A percentile compares a stretch with the other conserved stretches of the same genome.
Evolutionary conservation across 202 grass and related monocot species (phyloP).

Genomic region (Digitaria exilis): DNA sequence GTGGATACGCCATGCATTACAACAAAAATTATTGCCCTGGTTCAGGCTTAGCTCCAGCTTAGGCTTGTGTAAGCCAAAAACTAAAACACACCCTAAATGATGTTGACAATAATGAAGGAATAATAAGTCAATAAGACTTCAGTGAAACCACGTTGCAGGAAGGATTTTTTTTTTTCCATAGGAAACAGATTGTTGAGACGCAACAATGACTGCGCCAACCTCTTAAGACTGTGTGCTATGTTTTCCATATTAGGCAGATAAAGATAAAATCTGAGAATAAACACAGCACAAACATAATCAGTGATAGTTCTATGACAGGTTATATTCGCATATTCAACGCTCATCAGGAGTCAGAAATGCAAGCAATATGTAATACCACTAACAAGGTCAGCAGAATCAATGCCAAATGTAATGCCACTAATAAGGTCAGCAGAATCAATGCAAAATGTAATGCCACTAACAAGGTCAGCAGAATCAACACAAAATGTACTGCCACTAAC

Average conservation of each 20-base stretch:
- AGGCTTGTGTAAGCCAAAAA: too few species aligned
- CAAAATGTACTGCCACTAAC: neutral
- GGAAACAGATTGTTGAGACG: neutral
- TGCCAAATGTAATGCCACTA: neutral
- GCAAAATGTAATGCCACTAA: neutral
- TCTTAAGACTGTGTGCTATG: neutral
- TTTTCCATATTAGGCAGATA: neutral
- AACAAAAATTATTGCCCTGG: too few species aligned
- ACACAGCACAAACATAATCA: neutral
- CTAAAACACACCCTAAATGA: too few species aligned
- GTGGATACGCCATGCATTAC: too few species aligned
- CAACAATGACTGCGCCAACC: neutral
- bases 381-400: constrained; percentile 1
- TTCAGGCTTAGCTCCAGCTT: too few species aligned
- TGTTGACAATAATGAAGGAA: too few species aligned
- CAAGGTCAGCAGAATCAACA: neutral
- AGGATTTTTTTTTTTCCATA: neutral
- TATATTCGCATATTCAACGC: neutral
- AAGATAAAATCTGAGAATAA: neutral
- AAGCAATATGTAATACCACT: constrained; percentile 8
- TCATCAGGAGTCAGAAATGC: constrained; percentile 18
- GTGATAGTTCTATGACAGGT: neutral
- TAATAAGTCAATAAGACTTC: too few species aligned
- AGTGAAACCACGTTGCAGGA: too few species aligned
- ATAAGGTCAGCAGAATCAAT: neutral